Evolutionary conservation across 768 basidiomycete genomes (phyloP).

Genomic region (Mycena rosella): DNA sequence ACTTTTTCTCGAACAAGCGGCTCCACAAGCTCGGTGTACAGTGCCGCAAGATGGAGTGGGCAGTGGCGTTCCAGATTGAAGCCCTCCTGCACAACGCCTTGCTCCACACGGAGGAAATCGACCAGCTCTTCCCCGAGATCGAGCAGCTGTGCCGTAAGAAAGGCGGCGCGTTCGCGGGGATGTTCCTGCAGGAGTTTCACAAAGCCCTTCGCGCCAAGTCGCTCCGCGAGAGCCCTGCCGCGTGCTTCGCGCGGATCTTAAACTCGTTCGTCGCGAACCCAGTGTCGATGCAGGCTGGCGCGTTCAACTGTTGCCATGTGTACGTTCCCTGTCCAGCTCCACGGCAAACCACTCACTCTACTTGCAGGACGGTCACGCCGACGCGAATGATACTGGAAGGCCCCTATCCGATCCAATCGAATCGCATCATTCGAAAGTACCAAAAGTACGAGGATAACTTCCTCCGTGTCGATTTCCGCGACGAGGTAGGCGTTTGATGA

Average conservation of each 20-base stretch:
- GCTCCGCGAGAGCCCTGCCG: slow-evolving; percentile 50
- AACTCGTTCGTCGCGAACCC: slow-evolving; percentile 43
- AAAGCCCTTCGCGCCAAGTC: slow-evolving; percentile 61
- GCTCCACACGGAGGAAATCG: slow-evolving; percentile 71
- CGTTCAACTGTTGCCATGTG: slow-evolving; percentile 79
- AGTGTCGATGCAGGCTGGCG: slow-evolving; percentile 47
- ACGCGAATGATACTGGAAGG: slow-evolving; percentile 82
- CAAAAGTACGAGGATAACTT: slow-evolving; percentile 73
- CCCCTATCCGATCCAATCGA: slow-evolving; percentile 81
- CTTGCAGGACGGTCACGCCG: slow-evolving; percentile 72
- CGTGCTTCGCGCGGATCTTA: slow-evolving; percentile 60
- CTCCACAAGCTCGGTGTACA: slow-evolving; percentile 61
- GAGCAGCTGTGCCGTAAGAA: slow-evolving; percentile 51
- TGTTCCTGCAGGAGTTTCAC: slow-evolving; percentile 68
- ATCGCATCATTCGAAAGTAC: slow-evolving; percentile 82
- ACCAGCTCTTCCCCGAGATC: slow-evolving; percentile 58
- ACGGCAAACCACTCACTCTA: background rate
- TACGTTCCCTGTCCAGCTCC: slow-evolving; percentile 2
- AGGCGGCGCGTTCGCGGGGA: slow-evolving; percentile 50
- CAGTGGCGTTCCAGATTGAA: slow-evolving; percentile 83
- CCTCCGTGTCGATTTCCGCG: slow-evolving; percentile 86
- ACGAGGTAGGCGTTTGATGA: slow-evolving; percentile 51
- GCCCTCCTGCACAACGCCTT: slow-evolving; percentile 72
- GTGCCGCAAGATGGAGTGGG: slow-evolving; percentile 68
- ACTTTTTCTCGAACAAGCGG: slow-evolving; percentile 64